Evolutionary conservation across 73 alveolate genomes (phyloP), one percentile per base, ranked within the genome.

Genomic region (Symbiodinium pilosum): DNA sequence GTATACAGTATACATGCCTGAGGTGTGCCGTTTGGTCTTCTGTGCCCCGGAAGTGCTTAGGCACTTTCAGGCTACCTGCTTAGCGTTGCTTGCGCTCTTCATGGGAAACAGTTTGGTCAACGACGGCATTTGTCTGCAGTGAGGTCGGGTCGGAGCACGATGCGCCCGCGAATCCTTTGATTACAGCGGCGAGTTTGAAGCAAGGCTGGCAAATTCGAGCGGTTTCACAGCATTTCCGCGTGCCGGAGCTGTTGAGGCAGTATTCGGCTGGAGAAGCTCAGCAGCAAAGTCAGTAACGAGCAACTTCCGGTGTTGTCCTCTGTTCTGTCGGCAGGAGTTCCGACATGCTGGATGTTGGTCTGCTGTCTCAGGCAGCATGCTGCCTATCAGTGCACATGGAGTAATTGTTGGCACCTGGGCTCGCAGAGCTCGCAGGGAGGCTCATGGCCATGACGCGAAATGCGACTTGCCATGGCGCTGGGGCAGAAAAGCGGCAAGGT

Each of bases 11-110:
- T n/a, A n/a, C n/a, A n/a, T n/a, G n/a, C n/a, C n/a, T n/a, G 86
- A 91, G 97, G 75, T 88, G 9, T 91, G 97, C 88, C 77, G 81
- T 51, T 36, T 69, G 88, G 97, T 91, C 97, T 91, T 91, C 52
- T 91, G 97, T 21, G 97, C 97, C 40, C 97, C 97, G n/a, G 97
- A 91, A 91, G 97, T 91, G 73, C 81, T 91, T 81, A 68, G 43
- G 81, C 97, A 43, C 43, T 24, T 91, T 16, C 68, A 91, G 97
- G 97, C 89, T 0, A 38, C 21, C 14, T 47, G 59, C 59, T 47
- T 14, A 9, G 14, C 21, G 59, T 47, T n/a, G n/a, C n/a, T n/a
- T n/a, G n/a, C n/a, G n/a, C n/a, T n/a, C n/a, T n/a, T n/a, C n/a
- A n/a, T n/a, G n/a, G n/a, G n/a, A n/a, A n/a, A n/a, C n/a, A n/a